These are phyloP conservation scores for Monosporascus sp. DNA, from an alignment of 2,329 filamentous ascomycete species.

Conservation along the genomic window DNA sequence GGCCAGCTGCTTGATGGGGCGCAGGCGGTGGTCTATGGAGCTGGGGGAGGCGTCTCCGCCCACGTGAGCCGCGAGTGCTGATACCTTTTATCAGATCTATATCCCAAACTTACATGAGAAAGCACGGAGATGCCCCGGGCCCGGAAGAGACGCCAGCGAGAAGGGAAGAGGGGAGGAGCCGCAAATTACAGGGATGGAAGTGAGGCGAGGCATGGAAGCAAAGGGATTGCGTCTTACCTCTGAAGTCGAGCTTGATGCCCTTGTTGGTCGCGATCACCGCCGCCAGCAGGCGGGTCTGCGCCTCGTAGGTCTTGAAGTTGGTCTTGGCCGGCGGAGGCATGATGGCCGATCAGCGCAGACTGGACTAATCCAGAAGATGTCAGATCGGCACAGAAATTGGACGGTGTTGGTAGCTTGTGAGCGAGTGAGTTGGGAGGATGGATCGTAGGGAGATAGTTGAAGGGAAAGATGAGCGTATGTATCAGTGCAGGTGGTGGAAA, in stretches of 20 bases:
- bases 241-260: conserved; percentile 52
- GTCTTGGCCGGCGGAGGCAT: conserved; percentile 42
- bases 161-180: background rate
- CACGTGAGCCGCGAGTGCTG: conserved; percentile 19
- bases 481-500: background rate
- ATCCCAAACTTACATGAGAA: background rate
- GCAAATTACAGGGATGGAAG: background rate
- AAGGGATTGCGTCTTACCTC: conserved; percentile 41
- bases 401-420: background rate
- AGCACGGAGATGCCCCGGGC: background rate
- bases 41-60: conserved; percentile 29
- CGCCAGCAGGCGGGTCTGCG: conserved; percentile 54
- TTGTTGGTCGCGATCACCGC: conserved; percentile 56
- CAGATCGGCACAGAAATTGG: background rate
- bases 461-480: background rate
- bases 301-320: conserved; percentile 57
- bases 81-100: background rate
- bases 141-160: background rate
- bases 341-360: conserved; percentile 3
- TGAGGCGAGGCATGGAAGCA: background rate
- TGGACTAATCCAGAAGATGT: conserved; percentile 4
- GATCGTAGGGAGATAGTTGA: background rate
- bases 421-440: background rate
- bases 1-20: conserved; percentile 33
- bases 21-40: conserved; percentile 33